Evolutionary conservation across 106 monocot species (phyloP).

Genomic region (Acanthochlamys bracteata): DNA sequence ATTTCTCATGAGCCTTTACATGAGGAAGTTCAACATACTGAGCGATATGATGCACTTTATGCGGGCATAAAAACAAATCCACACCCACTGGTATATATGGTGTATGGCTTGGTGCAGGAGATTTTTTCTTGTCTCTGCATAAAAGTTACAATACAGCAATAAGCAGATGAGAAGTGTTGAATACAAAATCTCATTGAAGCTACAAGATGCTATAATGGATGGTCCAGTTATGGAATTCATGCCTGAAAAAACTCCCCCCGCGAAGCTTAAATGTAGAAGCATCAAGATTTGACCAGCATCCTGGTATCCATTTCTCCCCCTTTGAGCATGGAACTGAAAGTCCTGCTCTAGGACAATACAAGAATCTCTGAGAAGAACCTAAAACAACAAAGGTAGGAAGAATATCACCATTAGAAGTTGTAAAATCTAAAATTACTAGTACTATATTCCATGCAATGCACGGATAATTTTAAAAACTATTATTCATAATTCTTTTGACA

Average conservation of each 20-base stretch:
- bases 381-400: not conserved
- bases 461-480: too few species aligned
- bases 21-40: conserved; percentile 73
- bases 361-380: conserved; percentile 75
- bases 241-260: conserved; percentile 80
- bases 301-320: conserved; percentile 40
- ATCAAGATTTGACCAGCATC: conserved; percentile 74
- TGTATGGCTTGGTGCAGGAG: conserved; percentile 31
- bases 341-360: conserved; percentile 71
- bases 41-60: conserved; percentile 71
- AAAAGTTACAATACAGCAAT: not conserved
- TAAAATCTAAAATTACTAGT: too few species aligned
- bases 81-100: conserved; percentile 70
- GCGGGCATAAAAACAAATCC: conserved; percentile 56
- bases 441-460: too few species aligned
- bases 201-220: too few species aligned
- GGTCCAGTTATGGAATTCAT: conserved; percentile 15
- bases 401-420: not conserved
- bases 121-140: conserved; percentile 72
- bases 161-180: not conserved
- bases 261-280: conserved; percentile 89
- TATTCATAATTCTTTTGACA: too few species aligned
- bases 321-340: conserved; percentile 38
- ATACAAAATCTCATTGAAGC: not conserved
- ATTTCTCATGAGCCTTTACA: conserved; percentile 53